These are phyloP conservation scores for Epichloe typhina DNA, from an alignment of 2,329 filamentous ascomycete genomes.

Conservation along the genomic window DNA sequence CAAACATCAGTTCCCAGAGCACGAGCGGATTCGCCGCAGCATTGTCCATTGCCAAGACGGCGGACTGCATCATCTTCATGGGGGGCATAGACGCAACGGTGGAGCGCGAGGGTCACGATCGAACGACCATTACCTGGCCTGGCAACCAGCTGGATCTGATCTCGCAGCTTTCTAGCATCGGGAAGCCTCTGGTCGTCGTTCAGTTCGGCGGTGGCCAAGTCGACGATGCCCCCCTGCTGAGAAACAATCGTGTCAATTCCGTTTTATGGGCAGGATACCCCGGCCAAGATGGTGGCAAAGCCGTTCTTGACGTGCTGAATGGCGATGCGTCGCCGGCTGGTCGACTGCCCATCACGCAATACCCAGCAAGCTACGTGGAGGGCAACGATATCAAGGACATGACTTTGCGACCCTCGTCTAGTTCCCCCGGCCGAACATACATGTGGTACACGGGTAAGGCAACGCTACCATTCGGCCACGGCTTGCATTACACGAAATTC, in stretches of 20 bases:
- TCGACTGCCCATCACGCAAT: constrained; percentile 41
- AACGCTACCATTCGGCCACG: constrained; percentile 40
- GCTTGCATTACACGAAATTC: constrained; percentile 47
- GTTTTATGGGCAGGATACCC: constrained; percentile 47
- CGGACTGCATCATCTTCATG: constrained; percentile 38
- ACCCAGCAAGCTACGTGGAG: constrained; percentile 36
- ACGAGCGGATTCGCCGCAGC: neutral
- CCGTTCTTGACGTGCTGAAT: constrained; percentile 39
- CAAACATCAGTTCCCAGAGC: neutral
- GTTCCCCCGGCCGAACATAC: constrained; percentile 42
- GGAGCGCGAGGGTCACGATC: constrained; percentile 39
- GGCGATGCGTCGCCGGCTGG: constrained; percentile 38
- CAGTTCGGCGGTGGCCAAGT: constrained; percentile 41
- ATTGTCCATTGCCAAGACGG: neutral
- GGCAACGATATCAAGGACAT: constrained; percentile 42
- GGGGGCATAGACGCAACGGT: constrained; percentile 42
- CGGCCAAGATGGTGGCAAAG: constrained; percentile 44
- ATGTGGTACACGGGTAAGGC: constrained; percentile 40
- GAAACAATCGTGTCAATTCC: constrained; percentile 33
- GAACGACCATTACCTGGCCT: constrained; percentile 37
- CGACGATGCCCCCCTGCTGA: constrained; percentile 35
- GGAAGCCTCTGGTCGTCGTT: constrained; percentile 37
- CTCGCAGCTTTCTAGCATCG: constrained; percentile 19
- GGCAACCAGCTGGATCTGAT: constrained; percentile 38
- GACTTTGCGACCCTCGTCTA: constrained; percentile 33